A percentile compares a stretch with the other conserved stretches of the same genome.
Evolutionary conservation across 441 rosid species (phyloP).

Genomic region (Gossypium gossypioides): DNA sequence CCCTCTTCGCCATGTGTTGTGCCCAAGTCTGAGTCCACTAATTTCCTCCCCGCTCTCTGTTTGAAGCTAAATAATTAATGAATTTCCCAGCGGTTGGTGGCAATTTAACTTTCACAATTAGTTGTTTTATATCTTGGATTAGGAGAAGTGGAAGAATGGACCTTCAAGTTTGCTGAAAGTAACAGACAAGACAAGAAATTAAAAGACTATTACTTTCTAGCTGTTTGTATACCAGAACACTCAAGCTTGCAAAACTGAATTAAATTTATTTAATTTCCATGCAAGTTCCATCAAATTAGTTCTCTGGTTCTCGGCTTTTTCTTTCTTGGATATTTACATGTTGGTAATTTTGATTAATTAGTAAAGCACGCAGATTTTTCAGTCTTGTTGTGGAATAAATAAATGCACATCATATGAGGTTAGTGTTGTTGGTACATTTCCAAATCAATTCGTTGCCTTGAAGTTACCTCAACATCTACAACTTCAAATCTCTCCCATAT

Average conservation of each 20-base stretch:
- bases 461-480: neutral
- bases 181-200: neutral
- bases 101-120: neutral
- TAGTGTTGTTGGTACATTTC: constrained; percentile 34
- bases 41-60: constrained; percentile 17
- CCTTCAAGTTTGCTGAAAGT: constrained; percentile 25
- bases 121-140: constrained; percentile 14
- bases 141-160: constrained; percentile 6
- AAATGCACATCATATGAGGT: constrained; percentile 14
- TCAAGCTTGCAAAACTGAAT: neutral
- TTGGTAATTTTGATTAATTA: constrained; percentile 7
- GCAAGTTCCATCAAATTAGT: too few species aligned
- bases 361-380: neutral
- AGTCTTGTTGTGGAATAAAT: constrained; percentile 16
- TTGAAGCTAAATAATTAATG: neutral
- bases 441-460: constrained; percentile 1
- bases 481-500: too few species aligned
- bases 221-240: constrained; percentile 14
- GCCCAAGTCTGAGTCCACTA: neutral
- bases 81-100: neutral
- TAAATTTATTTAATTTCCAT: too few species aligned
- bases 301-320: too few species aligned
- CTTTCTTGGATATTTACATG: neutral
- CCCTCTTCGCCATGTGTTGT: neutral
- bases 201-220: neutral